phyloP scores from a whole-genome alignment of 352 stramenopile genomes.

The Phytophthora multivora region DNA sequence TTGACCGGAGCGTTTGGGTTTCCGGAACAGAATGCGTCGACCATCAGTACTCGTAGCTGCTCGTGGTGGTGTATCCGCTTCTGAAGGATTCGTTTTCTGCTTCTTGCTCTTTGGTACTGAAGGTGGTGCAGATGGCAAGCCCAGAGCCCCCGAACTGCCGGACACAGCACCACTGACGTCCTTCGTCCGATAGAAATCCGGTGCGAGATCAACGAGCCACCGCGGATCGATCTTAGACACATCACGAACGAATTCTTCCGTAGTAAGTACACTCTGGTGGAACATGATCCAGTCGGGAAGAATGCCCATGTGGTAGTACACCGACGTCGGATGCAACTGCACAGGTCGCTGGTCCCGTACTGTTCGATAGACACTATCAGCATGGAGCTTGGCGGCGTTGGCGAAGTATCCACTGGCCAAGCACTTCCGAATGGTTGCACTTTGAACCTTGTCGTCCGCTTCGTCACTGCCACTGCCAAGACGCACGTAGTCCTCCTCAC shows the following conservation, averaged over 20 bases:
- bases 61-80: slow-evolving; percentile 24
- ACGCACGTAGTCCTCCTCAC: slow-evolving; percentile 21
- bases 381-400: slow-evolving; percentile 96
- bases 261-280: slow-evolving; percentile 98
- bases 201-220: slow-evolving; percentile 69
- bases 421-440: slow-evolving; percentile 57
- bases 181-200: slow-evolving; percentile 76
- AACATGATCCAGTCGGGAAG: slow-evolving; percentile 98
- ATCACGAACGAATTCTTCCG: slow-evolving; percentile 93
- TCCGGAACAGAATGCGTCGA: slow-evolving; percentile 80
- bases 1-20: slow-evolving; percentile 40
- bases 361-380: slow-evolving; percentile 69
- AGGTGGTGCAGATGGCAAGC: slow-evolving; percentile 51
- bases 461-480: slow-evolving; percentile 13
- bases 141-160: slow-evolving; percentile 67
- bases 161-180: slow-evolving; percentile 72
- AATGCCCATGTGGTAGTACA: slow-evolving; percentile 73
- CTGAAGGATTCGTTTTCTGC: slow-evolving; percentile 18
- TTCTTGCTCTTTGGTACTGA: slow-evolving; percentile 26
- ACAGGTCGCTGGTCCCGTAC: slow-evolving; percentile 70
- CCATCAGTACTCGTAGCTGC: slow-evolving; percentile 39
- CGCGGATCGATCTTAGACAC: slow-evolving; percentile 75
- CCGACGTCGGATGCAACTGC: slow-evolving; percentile 77
- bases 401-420: slow-evolving; percentile 91
- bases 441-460: slow-evolving; percentile 30